Evolutionary conservation across 1,284 basidiomycete genomes (phyloP), one percentile per base, ranked within the genome.

Genomic region (Exobasidium rhododendri): DNA sequence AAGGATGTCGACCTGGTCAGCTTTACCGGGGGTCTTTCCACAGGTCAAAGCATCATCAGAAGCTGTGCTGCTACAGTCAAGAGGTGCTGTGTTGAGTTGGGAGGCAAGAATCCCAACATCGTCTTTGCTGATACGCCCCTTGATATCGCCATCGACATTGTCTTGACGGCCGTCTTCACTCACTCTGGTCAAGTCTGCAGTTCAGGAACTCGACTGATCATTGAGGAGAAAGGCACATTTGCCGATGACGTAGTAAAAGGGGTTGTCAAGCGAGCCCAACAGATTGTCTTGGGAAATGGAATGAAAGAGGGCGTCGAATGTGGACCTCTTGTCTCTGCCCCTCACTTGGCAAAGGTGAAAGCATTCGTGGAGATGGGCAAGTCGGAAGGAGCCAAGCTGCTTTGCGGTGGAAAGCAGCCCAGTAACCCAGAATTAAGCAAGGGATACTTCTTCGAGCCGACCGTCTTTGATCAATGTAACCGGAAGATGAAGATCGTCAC

Each of bases 181-280:
- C 78, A 79, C 57, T 76, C 75, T 1, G 78, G 78, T n/a, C 78
- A 79, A 54, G 78, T 79, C 4, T 79, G 78, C 71, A 76, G 72
- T 14, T 69, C 72, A 1, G 78, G 76, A 26, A 70, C 78, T 24
- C 63, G 78, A 1, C 61, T 79, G 55, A 78, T 79, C 44, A 77
- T 79, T 17, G 78, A 78, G 53, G 77, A 79, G 56, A 55, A 55
- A 55, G 52, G 52, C n/a, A 65, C 65, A 35, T 76, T 79, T 50
- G 78, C 76, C 4, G 76, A 79, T 54, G 63, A 65, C 59, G 71
- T 79, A 13, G 72, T 79, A 0, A 68, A 67, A 3, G 74, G 75
- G 1, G 75, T 79, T 0, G 75, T 76, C 13, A 71, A 76, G 62
- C 69, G 70, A 52, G 78, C 78, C 17, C 63, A 68, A 46, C 67